Evolutionary conservation across 163 green algal genomes (phyloP).

Genomic region (Scenedesmus sp.): DNA sequence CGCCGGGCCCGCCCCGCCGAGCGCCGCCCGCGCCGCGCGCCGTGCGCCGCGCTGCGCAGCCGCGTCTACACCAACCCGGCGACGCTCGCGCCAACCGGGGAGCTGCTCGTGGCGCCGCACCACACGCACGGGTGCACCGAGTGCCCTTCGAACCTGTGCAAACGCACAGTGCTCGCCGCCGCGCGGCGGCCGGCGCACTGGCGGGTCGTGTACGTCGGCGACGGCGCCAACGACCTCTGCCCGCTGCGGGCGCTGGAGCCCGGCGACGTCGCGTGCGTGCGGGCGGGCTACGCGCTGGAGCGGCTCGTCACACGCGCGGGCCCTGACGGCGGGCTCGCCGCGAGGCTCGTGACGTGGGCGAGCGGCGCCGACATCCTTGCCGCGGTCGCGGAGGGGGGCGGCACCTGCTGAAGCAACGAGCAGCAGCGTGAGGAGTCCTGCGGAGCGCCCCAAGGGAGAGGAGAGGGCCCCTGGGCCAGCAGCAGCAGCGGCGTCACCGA

Average conservation of each 20-base stretch:
- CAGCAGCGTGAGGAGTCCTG: background rate
- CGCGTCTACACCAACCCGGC: conserved; percentile 49
- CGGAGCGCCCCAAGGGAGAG: too few species aligned
- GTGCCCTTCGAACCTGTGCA: conserved; percentile 52
- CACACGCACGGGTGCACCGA: conserved; percentile 42
- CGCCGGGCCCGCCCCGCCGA: too few species aligned
- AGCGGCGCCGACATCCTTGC: conserved; percentile 30
- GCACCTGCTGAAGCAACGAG: background rate
- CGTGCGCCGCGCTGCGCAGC: too few species aligned
- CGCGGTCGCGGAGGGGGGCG: background rate
- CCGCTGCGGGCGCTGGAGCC: conserved; percentile 7
- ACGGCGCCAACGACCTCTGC: conserved; percentile 46
- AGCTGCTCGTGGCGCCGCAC: conserved; percentile 22
- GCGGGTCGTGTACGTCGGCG: conserved; percentile 36
- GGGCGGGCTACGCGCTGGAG: conserved; percentile 39
- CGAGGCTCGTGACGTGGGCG: conserved; percentile 24
- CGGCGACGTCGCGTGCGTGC: conserved; percentile 24
- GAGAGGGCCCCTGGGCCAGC: too few species aligned
- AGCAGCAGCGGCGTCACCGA: background rate
- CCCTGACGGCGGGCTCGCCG: conserved; percentile 1
- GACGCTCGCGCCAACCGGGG: background rate
- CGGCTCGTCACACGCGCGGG: conserved; percentile 19
- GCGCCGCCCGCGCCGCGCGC: too few species aligned
- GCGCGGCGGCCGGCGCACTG: conserved; percentile 11
- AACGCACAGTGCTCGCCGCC: conserved; percentile 17